Conservation (phyloP, 176 grass and related monocot genomes). For the Themeda triandra region DNA sequence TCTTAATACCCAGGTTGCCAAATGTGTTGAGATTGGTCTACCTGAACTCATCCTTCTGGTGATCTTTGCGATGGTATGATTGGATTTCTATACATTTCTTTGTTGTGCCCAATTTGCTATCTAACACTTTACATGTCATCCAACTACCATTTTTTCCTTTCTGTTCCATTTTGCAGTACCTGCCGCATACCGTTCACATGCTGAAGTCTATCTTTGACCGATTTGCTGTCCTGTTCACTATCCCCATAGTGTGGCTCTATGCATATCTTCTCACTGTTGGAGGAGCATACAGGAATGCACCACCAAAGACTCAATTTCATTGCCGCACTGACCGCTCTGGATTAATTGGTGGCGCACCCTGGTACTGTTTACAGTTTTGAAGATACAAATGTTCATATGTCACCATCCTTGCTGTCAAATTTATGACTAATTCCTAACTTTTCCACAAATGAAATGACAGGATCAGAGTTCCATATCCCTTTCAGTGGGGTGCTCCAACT, state of each 20-base stretch:
- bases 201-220: constrained; percentile 68
- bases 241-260: constrained; percentile 95
- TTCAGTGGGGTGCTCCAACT: constrained; percentile 93
- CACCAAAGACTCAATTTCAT: constrained; percentile 95
- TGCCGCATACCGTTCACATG: constrained; percentile 61
- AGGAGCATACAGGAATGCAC: constrained; percentile 80
- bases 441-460: constrained; percentile 42
- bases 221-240: constrained; percentile 90
- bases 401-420: not conserved
- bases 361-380: constrained; percentile 39
- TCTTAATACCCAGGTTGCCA: constrained; percentile 71
- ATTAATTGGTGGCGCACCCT: constrained; percentile 80
- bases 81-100: not conserved
- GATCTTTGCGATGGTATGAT: constrained; percentile 77
- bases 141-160: not conserved
- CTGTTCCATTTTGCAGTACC: constrained; percentile 53
- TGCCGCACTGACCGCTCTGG: constrained; percentile 94
- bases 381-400: not conserved
- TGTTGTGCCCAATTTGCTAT: not conserved
- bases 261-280: constrained; percentile 96
- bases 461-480: constrained; percentile 88
- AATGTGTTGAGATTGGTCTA: constrained; percentile 95
- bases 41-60: constrained; percentile 86
- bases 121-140: not conserved
- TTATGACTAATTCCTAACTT: not conserved